Percentiles rank a stretch among this genome's conserved stretches.
Conservation (phyloP, 2,329 filamentous ascomycete species). For the Pezicula neosporulosa region DNA sequence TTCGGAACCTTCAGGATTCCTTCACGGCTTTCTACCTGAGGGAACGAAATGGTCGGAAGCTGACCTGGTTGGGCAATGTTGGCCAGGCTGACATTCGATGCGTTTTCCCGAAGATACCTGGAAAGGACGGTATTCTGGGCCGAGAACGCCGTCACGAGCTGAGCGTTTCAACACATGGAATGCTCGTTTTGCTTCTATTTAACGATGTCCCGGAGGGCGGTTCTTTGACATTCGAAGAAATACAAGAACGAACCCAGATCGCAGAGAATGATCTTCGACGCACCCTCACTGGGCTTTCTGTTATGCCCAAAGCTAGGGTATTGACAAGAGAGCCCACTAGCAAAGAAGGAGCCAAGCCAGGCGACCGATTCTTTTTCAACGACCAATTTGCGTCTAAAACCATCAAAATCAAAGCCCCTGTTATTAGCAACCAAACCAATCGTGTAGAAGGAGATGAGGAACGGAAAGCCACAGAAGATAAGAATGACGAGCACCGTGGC, state of each 20-base stretch:
- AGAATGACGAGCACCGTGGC: conserved; percentile 68
- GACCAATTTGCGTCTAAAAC: conserved; percentile 76
- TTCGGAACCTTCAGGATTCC: conserved; percentile 74
- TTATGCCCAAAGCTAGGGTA: conserved; percentile 79
- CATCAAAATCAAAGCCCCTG: conserved; percentile 84
- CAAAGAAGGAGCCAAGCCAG: conserved; percentile 67
- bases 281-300: conserved; percentile 76
- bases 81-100: conserved; percentile 87
- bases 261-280: conserved; percentile 69
- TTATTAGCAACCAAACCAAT: conserved; percentile 71
- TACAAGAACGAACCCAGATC: conserved; percentile 79
- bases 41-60: conserved; percentile 81
- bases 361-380: conserved; percentile 82
- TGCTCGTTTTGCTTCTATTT: conserved; percentile 87
- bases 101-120: conserved; percentile 67
- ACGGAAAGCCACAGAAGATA: conserved; percentile 68
- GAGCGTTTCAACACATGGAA: conserved; percentile 87
- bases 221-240: conserved; percentile 66
- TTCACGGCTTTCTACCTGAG: conserved; percentile 87
- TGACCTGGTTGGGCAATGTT: conserved; percentile 72
- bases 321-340: conserved; percentile 76
- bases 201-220: conserved; percentile 64
- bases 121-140: conserved; percentile 62
- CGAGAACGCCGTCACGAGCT: conserved; percentile 79
- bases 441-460: conserved; percentile 77